phyloP scores from a whole-genome alignment of 805 yeast species.

The Kluyveromyces starmeri region DNA sequence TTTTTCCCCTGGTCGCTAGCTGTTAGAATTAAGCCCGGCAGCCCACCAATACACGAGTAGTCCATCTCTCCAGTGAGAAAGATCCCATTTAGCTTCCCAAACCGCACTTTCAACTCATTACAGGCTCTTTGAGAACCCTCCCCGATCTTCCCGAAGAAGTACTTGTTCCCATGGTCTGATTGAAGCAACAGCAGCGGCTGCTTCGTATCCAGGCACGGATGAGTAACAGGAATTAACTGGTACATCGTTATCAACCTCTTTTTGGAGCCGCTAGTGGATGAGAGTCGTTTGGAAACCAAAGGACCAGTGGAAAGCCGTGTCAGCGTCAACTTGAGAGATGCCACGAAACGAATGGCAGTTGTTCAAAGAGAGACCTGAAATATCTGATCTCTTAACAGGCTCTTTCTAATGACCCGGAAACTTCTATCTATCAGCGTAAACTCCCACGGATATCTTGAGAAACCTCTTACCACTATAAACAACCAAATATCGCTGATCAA shows the following conservation, averaged over 20 bases:
- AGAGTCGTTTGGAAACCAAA: too few relatives aligned
- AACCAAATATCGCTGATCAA: too few relatives aligned
- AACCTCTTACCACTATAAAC: too few relatives aligned
- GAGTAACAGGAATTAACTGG: constrained; percentile 43
- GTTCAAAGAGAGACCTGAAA: too few relatives aligned
- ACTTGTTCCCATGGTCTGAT: constrained; percentile 33
- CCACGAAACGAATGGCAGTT: too few relatives aligned
- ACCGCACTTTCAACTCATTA: constrained; percentile 47
- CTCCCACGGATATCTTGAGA: too few relatives aligned
- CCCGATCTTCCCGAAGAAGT: constrained; percentile 68
- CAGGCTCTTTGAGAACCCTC: constrained; percentile 82
- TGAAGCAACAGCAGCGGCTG: constrained; percentile 48
- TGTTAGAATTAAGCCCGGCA: constrained; percentile 83
- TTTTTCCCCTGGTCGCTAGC: constrained; percentile 68
- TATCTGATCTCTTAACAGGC: too few relatives aligned
- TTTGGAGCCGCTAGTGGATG: too few relatives aligned
- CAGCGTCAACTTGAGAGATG: too few relatives aligned
- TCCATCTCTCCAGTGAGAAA: constrained; percentile 70
- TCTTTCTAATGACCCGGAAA: too few relatives aligned
- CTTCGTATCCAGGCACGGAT: constrained; percentile 51
- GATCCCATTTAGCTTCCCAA: constrained; percentile 52
- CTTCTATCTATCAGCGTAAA: too few relatives aligned
- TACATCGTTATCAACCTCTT: constrained; percentile 32
- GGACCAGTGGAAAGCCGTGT: too few relatives aligned
- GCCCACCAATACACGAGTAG: constrained; percentile 82